Conservation (phyloP, 1,284 basidiomycete genomes). For the Pseudozyma sp. region DNA sequence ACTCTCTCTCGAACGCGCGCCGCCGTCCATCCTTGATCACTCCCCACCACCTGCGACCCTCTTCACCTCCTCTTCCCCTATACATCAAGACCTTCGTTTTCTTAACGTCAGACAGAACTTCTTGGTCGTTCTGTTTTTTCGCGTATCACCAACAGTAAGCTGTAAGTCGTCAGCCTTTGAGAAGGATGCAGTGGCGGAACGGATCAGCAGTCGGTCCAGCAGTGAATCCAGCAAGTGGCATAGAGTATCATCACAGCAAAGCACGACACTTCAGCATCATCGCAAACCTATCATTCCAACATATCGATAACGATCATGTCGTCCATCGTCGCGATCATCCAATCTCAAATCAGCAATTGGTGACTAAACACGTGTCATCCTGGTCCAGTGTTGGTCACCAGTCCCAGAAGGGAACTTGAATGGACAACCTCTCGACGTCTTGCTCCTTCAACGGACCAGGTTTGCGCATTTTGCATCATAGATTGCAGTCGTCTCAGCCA, state of each 20-base stretch:
- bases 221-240: background rate
- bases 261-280: background rate
- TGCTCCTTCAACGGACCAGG: too few species aligned
- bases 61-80: constrained; percentile 20
- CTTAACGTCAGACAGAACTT: constrained; percentile 5
- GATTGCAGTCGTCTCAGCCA: too few species aligned
- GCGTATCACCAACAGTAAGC: constrained; percentile 27
- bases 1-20: background rate
- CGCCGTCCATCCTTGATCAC: constrained; percentile 14
- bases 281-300: background rate
- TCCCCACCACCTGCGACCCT: constrained; percentile 22
- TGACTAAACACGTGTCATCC: background rate
- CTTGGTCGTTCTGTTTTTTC: constrained; percentile 9
- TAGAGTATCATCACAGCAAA: background rate
- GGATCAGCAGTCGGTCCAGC: constrained; percentile 1
- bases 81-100: constrained; percentile 34
- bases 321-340: background rate
- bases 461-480: too few species aligned
- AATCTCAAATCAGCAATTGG: background rate
- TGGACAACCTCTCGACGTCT: background rate
- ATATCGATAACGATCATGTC: background rate
- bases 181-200: background rate
- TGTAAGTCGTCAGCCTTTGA: constrained; percentile 25
- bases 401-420: background rate
- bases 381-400: background rate